These are phyloP conservation scores for Sporisorium graminicola DNA, from an alignment of 1,284 basidiomycete genomes.

Conservation along the genomic window DNA sequence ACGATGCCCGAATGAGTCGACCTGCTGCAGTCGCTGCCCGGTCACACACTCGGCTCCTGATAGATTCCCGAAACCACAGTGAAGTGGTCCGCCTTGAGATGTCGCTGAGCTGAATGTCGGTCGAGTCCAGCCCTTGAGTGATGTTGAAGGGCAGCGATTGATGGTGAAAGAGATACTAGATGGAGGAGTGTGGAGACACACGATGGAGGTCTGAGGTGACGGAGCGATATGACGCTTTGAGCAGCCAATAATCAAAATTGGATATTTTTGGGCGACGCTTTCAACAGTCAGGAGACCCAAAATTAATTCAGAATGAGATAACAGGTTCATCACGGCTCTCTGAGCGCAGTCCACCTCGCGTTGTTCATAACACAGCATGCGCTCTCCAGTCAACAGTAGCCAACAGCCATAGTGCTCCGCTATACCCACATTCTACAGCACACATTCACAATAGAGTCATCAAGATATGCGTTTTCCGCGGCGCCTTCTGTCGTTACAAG, in stretches of 20 bases:
- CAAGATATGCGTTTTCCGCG: too few species aligned
- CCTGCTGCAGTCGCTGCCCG: neutral
- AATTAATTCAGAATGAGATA: too few species aligned
- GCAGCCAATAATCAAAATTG: neutral
- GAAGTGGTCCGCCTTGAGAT: neutral
- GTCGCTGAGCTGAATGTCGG: neutral
- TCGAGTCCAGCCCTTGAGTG: neutral
- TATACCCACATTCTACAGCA: too few species aligned
- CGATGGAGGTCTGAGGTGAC: neutral
- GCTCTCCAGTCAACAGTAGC: too few species aligned
- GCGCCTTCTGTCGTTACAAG: neutral
- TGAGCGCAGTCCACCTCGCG: neutral
- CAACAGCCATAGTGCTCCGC: too few species aligned
- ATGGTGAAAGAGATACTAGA: neutral
- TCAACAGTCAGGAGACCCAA: neutral
- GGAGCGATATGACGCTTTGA: conserved; percentile 1
- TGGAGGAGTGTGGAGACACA: neutral
- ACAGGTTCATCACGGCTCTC: neutral
- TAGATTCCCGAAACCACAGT: neutral
- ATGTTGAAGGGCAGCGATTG: neutral
- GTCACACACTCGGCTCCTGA: neutral
- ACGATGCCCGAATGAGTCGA: neutral
- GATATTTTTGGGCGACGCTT: neutral
- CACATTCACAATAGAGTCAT: too few species aligned
- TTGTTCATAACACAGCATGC: too few species aligned